Base-by-base conservation (phyloP, 176 grass and related monocot species). In the Aegilops sharonensis region DNA sequence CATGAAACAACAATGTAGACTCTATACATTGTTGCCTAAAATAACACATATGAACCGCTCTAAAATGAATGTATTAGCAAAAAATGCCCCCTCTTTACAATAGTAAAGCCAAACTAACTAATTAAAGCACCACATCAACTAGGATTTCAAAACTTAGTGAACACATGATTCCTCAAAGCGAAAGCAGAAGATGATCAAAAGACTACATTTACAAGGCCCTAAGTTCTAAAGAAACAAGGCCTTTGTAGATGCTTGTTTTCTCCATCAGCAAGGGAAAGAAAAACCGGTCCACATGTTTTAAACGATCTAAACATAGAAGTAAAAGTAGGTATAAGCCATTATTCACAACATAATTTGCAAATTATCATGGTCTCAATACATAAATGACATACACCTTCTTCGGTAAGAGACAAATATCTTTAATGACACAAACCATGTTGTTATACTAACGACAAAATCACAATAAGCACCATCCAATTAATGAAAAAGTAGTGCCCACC, bases 361-460 rank as follows among this genome's bases (percentile, higher is more conserved):
- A 11, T 61, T 83, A 6, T 35, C 5, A 31, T 14, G 21, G n/a
- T 62, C 77, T 78, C 12, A 39, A 11, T 34, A 39, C 21, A 36
- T 47, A 52, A 36, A 57, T 59, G 24, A 7, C 37, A 56, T 63
- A 24, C 8, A 27, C 43, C 75, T 86, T 45, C 32, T 74, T 8
- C 5, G 29, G 35, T 86, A 79, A 81, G 9, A 65, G n/a, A 52
- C 21, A 77, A 66, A 47, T 9, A 68, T 76, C 20, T 64, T 64
- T 65, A 57, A 64, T 40, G 34, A 13, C 40, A 63, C 9, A 18
- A 10, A 25, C 65, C 4, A 2, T 21, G 6, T 80, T 64, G 18
- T 81, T 86, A 63, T 24, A 72, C 12, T 20, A 35, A 72, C 18
- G 68, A 65, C 77, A 87, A 72, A 57, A 14, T 21, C 24, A 34